phyloP scores from a whole-genome alignment of 2,329 filamentous ascomycete species.

The Alternaria novae-zelandiae region DNA sequence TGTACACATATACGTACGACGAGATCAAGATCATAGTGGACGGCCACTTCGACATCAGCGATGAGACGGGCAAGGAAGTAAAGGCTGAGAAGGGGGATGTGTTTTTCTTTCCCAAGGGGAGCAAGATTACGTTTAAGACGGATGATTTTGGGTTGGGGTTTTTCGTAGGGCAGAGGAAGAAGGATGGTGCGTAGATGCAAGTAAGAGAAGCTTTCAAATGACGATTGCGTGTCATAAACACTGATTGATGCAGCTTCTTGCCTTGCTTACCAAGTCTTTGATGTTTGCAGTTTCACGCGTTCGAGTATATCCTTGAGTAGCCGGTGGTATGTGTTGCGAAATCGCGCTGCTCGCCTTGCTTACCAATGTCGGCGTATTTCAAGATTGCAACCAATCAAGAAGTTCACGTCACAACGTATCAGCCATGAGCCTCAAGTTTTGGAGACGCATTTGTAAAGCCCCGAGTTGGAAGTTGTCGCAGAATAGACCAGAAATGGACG shows the following conservation, averaged over 20 bases:
- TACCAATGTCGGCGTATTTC: not conserved
- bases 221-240: not conserved
- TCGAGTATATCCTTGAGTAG: not conserved
- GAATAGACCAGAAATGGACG: not conserved
- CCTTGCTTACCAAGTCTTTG: not conserved
- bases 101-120: constrained; percentile 71
- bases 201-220: not conserved
- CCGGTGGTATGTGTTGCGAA: not conserved
- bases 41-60: constrained; percentile 68
- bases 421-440: not conserved
- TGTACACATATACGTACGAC: constrained; percentile 73
- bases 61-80: constrained; percentile 67
- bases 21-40: constrained; percentile 78
- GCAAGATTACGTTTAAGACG: constrained; percentile 70
- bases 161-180: constrained; percentile 53
- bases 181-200: constrained; percentile 25
- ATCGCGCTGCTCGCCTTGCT: not conserved
- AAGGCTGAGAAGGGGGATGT: constrained; percentile 68
- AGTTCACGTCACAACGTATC: not conserved
- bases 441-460: not conserved
- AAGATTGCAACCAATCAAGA: not conserved
- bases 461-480: not conserved
- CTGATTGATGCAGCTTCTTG: not conserved
- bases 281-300: not conserved
- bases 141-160: constrained; percentile 67